Base-by-base conservation (phyloP, 202 grass and related monocot species). In the Musa balbisiana region DNA sequence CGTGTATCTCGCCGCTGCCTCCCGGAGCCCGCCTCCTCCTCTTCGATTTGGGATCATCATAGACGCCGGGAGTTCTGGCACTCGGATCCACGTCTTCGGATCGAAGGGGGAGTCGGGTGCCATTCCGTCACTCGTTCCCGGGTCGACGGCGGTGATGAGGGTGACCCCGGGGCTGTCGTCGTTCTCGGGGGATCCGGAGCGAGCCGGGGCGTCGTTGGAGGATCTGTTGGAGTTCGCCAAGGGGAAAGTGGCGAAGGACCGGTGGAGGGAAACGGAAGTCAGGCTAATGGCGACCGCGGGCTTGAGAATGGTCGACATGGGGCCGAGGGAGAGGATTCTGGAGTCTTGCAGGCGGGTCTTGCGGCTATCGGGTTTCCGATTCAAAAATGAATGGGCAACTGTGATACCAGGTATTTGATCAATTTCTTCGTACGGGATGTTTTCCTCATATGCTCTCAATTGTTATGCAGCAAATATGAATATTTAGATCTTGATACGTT, bases 221-320 rank as follows among this genome's bases (percentile, higher is more conserved):
- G 78, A 77, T 15, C 83, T 97, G 50, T 25, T 93, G 50, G 81
- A 80, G 11, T 97, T 93, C 67, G 86, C 88, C 13, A 89, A 69
- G 64, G 73, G 74, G 62, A 83, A 76, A 78, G 64, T 97, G 19
- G 79, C 82, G 16, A 79, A 76, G 74, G 70, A 67, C 59, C 10
- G 4, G 70, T 73, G 73, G 49, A 71, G 9, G 55, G 72, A 62
- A 49, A 82, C 86, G 63, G 88, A 97, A 26, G 83, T 93, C 43
- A 77, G 90, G 71, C 74, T 97, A 54, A 93, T 97, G 93, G 90
- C 90, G 15, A 97, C 93, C 51, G 90, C 90, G 6, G 90, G 93
- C 43, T 76, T 97, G 81, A 86, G 90, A 52, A 79, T 98, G 83
- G 73, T 93, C n/a, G 81, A 83, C 66, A 74, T 69, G 65, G 71